These are phyloP conservation scores for Myochromella boudieri DNA, from an alignment of 768 basidiomycete genomes.

Conservation along the genomic window DNA sequence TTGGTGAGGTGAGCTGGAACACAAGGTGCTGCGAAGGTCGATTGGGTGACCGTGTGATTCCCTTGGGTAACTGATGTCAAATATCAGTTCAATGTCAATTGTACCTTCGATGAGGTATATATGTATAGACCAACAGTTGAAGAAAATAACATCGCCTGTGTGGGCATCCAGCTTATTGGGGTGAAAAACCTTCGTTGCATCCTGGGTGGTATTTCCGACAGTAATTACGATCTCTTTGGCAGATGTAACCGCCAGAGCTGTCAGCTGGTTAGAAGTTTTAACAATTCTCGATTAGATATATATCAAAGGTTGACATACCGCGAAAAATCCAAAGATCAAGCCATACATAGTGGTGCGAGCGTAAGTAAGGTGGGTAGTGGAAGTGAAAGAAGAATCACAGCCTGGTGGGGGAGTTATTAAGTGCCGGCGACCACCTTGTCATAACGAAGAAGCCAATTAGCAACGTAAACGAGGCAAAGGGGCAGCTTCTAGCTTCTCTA, in stretches of 20 bases:
- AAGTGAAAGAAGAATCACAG: neutral
- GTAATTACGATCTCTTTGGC: slow-evolving; percentile 44
- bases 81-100: neutral
- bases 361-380: neutral
- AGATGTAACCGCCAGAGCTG: slow-evolving; percentile 4
- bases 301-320: slow-evolving; percentile 1
- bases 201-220: slow-evolving; percentile 44
- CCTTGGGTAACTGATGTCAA: slow-evolving; percentile 44
- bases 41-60: slow-evolving; percentile 57
- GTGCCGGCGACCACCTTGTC: neutral
- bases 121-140: slow-evolving; percentile 46
- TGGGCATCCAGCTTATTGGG: slow-evolving; percentile 44
- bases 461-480: neutral
- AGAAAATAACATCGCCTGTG: slow-evolving; percentile 48
- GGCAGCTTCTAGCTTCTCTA: too few species aligned
- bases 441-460: slow-evolving; percentile 4
- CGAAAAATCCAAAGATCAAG: slow-evolving; percentile 5
- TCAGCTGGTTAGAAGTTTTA: neutral
- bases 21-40: slow-evolving; percentile 56
- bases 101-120: neutral
- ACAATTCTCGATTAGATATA: neutral
- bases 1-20: slow-evolving; percentile 48
- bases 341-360: neutral
- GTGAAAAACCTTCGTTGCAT: slow-evolving; percentile 44
- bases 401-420: neutral